Evolutionary conservation across 108 stramenopile species (phyloP).

Genomic region (Chaetoceros muelleri): DNA sequence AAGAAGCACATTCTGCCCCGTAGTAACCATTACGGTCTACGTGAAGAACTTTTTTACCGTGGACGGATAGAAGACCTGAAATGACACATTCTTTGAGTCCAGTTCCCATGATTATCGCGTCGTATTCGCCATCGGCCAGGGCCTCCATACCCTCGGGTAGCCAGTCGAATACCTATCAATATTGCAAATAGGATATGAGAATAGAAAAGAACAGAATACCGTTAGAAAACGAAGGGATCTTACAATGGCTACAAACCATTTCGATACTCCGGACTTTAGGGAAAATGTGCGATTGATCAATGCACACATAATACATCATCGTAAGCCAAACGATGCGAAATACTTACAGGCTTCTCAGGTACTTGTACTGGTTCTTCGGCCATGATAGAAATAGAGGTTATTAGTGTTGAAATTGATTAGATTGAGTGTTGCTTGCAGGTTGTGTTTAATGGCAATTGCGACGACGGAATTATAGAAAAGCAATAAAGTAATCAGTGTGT

Average conservation of each 20-base stretch:
- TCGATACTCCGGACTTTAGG: no score
- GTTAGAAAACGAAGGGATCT: no score
- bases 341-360: neutral
- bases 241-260: no score
- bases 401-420: neutral
- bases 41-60: conserved; percentile 94
- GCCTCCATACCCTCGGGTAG: conserved; percentile 88
- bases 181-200: neutral
- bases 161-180: conserved; percentile 66
- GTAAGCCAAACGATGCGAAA: no score
- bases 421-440: neutral
- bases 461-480: no score
- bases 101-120: conserved; percentile 97
- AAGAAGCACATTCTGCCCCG: conserved; percentile 95
- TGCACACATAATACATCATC: no score
- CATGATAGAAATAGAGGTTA: no score
- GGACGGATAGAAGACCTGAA: conserved; percentile 87
- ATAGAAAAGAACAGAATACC: neutral
- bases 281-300: no score
- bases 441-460: no score
- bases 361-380: neutral
- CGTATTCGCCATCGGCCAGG: conserved; percentile 98
- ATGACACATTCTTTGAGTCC: conserved; percentile 99
- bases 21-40: conserved; percentile 98
- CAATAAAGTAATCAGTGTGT: no score